Evolutionary conservation across 495 filamentous ascomycete species (phyloP).

Genomic region (Aspergillus baeticus): DNA sequence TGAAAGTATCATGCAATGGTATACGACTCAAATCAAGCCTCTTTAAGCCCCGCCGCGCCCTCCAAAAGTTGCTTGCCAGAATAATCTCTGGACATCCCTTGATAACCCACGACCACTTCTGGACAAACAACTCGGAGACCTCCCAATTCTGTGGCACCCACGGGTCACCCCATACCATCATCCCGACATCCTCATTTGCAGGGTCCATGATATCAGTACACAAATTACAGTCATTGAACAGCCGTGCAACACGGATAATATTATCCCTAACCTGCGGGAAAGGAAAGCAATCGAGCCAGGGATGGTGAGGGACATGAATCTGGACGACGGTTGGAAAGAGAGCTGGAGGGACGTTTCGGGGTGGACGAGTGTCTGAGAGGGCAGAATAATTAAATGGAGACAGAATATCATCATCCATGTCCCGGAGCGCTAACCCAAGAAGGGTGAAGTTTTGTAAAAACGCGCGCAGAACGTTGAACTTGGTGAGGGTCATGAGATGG

Average conservation of each 20-base stretch:
- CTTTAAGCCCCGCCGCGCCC: constrained; percentile 9
- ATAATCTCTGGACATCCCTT: constrained; percentile 9
- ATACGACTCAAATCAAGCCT: neutral
- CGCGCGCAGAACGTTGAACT: constrained; percentile 14
- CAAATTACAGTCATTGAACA: constrained; percentile 14
- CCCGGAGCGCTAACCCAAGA: constrained; percentile 3
- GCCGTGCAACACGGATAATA: constrained; percentile 10
- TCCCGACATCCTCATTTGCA: constrained; percentile 7
- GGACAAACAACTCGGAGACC: constrained; percentile 7
- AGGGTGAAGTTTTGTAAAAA: constrained; percentile 10
- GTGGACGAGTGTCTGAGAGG: neutral
- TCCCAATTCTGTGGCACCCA: constrained; percentile 16
- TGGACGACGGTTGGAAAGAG: constrained; percentile 9
- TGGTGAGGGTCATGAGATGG: constrained; percentile 12
- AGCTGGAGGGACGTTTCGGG: neutral
- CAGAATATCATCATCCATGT: constrained; percentile 6
- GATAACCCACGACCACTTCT: constrained; percentile 11
- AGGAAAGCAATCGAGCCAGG: constrained; percentile 18
- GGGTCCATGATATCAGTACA: constrained; percentile 15
- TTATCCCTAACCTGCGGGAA: constrained; percentile 19
- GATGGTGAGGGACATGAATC: constrained; percentile 8
- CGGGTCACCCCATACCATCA: constrained; percentile 11
- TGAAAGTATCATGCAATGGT: too few species aligned
- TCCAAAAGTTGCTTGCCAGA: constrained; percentile 7
- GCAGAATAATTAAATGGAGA: constrained; percentile 11